Evolutionary conservation across 225 moss, liverwort and hornwort genomes (phyloP).

Genomic region (Straminergon stramineum): DNA sequence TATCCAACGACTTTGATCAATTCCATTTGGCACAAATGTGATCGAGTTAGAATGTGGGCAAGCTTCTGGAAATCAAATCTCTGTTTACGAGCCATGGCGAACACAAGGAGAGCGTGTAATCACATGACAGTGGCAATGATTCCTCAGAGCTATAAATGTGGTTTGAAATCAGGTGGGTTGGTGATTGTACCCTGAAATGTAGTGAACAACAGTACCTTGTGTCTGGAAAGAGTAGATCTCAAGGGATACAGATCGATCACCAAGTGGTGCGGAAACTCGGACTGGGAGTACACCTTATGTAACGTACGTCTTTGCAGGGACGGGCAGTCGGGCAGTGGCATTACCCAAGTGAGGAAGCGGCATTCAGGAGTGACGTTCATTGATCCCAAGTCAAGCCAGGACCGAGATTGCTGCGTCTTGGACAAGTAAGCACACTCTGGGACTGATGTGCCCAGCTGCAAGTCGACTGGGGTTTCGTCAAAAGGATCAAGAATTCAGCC

Average conservation of each 20-base stretch:
- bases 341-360: neutral
- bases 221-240: neutral
- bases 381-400: neutral
- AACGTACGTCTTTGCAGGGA: neutral
- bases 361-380: neutral
- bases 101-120: neutral
- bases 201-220: neutral
- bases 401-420: neutral
- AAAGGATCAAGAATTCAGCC: neutral
- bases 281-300: neutral
- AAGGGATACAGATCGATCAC: neutral
- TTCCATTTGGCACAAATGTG: neutral
- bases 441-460: neutral
- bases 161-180: neutral
- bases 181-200: neutral
- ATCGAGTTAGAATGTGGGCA: neutral
- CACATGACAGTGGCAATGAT: neutral
- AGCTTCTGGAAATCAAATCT: neutral
- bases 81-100: neutral
- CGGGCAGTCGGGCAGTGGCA: neutral
- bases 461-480: neutral
- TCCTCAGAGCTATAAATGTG: neutral
- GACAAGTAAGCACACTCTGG: neutral
- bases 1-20: neutral
- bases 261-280: neutral